Evolutionary conservation across 768 basidiomycete genomes (phyloP).

Genomic region (Boletellus emodensis): DNA sequence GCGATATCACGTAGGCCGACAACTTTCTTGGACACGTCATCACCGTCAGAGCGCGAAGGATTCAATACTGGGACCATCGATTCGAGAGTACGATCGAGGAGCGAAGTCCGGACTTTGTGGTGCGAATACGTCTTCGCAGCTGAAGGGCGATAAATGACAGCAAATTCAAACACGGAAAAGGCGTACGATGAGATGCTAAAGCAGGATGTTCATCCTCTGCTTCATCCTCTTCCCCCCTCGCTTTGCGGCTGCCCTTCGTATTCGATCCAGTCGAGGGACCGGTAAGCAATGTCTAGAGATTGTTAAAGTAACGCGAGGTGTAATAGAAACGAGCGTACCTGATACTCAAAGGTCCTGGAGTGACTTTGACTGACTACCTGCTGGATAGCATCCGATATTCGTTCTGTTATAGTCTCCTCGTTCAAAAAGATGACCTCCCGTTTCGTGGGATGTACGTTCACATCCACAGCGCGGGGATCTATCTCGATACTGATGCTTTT

Average conservation of each 20-base stretch:
- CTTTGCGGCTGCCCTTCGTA: constrained; percentile 26
- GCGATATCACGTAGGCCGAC: constrained; percentile 50
- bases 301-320: not conserved
- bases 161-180: not conserved
- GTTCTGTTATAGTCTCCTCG: constrained; percentile 80
- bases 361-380: constrained; percentile 59
- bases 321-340: constrained; percentile 37
- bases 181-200: constrained; percentile 24
- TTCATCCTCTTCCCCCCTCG: constrained; percentile 38
- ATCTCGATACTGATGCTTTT: constrained; percentile 59
- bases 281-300: constrained; percentile 53
- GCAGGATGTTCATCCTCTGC: constrained; percentile 29
- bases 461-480: constrained; percentile 85
- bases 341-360: constrained; percentile 70
- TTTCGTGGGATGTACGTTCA: constrained; percentile 98
- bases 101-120: constrained; percentile 88
- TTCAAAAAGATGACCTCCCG: constrained; percentile 93
- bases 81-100: constrained; percentile 85
- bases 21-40: constrained; percentile 15
- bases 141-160: constrained; percentile 7
- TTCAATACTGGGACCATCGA: constrained; percentile 83
- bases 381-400: constrained; percentile 71
- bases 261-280: constrained; percentile 40
- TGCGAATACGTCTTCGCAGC: constrained; percentile 64
- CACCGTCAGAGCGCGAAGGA: constrained; percentile 41